phyloP scores from a whole-genome alignment of 305 asterid genomes.

The Fraxinus baroniana region DNA sequence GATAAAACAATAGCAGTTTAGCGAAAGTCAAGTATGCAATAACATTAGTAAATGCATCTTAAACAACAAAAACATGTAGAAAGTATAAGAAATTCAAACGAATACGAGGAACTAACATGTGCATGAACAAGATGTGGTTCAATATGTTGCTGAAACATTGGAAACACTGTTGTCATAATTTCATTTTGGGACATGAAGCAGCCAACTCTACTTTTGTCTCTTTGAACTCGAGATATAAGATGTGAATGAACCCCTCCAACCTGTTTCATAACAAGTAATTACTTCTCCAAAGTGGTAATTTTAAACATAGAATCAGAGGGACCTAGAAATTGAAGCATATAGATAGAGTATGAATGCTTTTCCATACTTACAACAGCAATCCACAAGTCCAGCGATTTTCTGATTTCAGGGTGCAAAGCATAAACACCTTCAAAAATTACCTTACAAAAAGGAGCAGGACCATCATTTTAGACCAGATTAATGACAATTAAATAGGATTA shows the following conservation, averaged over 20 bases:
- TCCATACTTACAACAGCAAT: conserved; percentile 89
- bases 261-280: conserved; percentile 48
- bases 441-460: conserved; percentile 35
- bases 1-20: conserved; percentile 1
- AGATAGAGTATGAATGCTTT: conserved; percentile 3
- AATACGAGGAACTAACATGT: conserved; percentile 60
- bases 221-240: conserved; percentile 94
- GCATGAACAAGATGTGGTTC: conserved; percentile 99
- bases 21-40: conserved; percentile 10
- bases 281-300: conserved; percentile 23
- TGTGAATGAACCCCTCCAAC: conserved; percentile 99
- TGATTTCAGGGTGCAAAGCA: conserved; percentile 95
- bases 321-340: conserved; percentile 19
- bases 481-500: conserved; percentile 1
- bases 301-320: conserved; percentile 10
- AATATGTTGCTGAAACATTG: conserved; percentile 96
- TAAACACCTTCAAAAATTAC: conserved; percentile 98
- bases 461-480: conserved; percentile 3
- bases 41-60: not conserved
- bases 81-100: not conserved
- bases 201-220: conserved; percentile 92
- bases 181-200: conserved; percentile 91
- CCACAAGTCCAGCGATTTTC: conserved; percentile 91
- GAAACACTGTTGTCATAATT: conserved; percentile 92
- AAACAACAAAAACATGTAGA: not conserved